phyloP scores from a whole-genome alignment of 2,329 filamentous ascomycete species.

The Arachnomyces sp. region DNA sequence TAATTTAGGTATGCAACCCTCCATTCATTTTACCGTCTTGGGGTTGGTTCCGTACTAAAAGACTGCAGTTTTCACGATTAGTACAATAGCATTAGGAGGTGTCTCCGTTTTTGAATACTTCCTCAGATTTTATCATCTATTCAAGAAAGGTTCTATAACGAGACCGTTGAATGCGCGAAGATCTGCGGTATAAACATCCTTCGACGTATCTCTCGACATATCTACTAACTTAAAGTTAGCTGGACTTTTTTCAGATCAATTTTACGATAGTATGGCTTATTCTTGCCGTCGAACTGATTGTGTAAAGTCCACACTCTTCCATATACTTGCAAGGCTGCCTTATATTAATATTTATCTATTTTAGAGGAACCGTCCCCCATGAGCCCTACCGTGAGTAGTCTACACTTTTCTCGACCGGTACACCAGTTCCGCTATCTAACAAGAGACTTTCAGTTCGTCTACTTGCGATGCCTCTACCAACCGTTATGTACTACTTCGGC shows the following conservation, averaged over 20 bases:
- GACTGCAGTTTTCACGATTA: constrained; percentile 35
- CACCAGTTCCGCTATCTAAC: constrained; percentile 6
- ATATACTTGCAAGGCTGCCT: constrained; percentile 3
- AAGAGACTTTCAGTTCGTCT: constrained; percentile 28
- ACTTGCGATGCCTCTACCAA: constrained; percentile 37
- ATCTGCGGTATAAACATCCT: constrained; percentile 30
- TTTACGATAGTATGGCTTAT: constrained; percentile 40
- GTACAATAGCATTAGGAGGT: constrained; percentile 33
- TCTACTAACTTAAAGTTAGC: constrained; percentile 16
- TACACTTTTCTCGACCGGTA: neutral
- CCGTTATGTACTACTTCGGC: constrained; percentile 41
- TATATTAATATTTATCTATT: constrained; percentile 10
- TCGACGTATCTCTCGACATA: neutral
- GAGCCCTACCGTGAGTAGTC: constrained; percentile 31
- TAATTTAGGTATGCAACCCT: constrained; percentile 29
- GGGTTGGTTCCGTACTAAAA: neutral
- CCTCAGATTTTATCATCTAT: constrained; percentile 33
- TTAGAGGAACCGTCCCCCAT: constrained; percentile 33
- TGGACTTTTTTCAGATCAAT: constrained; percentile 41
- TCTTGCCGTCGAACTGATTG: constrained; percentile 34
- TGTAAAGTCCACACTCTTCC: constrained; percentile 24
- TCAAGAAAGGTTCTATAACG: constrained; percentile 28
- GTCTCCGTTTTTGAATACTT: constrained; percentile 38
- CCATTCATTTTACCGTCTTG: constrained; percentile 4
- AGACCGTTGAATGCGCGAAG: constrained; percentile 35